Conservation (phyloP, 768 basidiomycete genomes). For the Lyophyllum semitale region DNA sequence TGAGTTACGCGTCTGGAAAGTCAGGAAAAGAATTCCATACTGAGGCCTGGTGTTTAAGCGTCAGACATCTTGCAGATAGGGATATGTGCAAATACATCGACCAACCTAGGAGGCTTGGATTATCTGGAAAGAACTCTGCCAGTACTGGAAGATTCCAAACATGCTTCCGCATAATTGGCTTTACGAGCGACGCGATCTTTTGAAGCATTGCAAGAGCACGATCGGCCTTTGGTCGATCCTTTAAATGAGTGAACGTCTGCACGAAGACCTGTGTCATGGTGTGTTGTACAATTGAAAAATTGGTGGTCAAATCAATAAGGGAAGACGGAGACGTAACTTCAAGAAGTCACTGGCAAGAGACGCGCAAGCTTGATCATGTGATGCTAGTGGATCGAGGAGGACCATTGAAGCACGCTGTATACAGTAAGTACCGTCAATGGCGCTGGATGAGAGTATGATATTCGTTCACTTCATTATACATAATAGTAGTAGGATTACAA, state of each 20-base stretch:
- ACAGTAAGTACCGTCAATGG: too few species aligned
- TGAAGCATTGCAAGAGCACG: constrained; percentile 70
- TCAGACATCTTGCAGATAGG: constrained; percentile 2
- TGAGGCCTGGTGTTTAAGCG: constrained; percentile 30
- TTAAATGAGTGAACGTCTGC: constrained; percentile 71
- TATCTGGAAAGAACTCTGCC: constrained; percentile 87
- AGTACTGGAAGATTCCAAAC: constrained; percentile 77
- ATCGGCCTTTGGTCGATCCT: constrained; percentile 64
- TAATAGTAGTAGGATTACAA: too few species aligned
- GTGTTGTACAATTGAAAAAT: neutral
- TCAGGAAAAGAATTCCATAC: constrained; percentile 24
- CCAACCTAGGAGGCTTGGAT: constrained; percentile 72
- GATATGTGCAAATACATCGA: neutral
- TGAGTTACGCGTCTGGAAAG: neutral
- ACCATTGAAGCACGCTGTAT: neutral
- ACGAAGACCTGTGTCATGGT: constrained; percentile 61
- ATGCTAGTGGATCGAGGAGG: neutral
- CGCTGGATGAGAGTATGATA: too few species aligned
- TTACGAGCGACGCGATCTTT: constrained; percentile 76
- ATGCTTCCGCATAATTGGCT: constrained; percentile 91
- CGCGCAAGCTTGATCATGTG: constrained; percentile 13
- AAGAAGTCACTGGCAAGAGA: neutral
- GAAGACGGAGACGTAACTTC: neutral
- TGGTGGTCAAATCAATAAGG: neutral
- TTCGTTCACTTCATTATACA: too few species aligned